These are phyloP conservation scores for Nemania sp. DNA, from an alignment of 2,329 filamentous ascomycete genomes.

Conservation along the genomic window DNA sequence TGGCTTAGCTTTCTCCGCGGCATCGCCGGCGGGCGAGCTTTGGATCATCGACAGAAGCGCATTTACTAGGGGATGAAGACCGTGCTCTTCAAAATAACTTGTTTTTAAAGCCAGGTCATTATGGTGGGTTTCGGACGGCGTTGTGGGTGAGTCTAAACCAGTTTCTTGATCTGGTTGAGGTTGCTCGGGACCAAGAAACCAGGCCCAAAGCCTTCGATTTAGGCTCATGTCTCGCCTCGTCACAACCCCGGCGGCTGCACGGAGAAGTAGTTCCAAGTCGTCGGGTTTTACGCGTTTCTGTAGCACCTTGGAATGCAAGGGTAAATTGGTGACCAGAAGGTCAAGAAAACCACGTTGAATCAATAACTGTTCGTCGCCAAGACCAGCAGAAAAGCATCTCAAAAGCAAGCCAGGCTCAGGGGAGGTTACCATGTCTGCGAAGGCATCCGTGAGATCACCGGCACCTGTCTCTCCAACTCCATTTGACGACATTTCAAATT, in stretches of 20 bases:
- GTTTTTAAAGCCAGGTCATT: constrained; percentile 61
- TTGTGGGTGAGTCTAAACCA: constrained; percentile 49
- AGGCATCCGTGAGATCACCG: constrained; percentile 54
- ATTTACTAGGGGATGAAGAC: constrained; percentile 71
- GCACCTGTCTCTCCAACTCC: constrained; percentile 42
- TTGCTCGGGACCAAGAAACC: constrained; percentile 83
- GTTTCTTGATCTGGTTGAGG: constrained; percentile 52
- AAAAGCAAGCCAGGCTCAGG: constrained; percentile 91
- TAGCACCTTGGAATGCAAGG: constrained; percentile 79
- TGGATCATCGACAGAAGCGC: constrained; percentile 79
- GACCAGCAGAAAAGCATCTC: constrained; percentile 87
- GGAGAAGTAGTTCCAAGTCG: constrained; percentile 80
- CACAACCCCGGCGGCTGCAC: constrained; percentile 84
- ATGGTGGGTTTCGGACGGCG: constrained; percentile 48
- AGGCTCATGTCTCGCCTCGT: constrained; percentile 93
- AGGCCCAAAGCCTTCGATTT: constrained; percentile 92
- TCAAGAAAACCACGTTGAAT: constrained; percentile 95
- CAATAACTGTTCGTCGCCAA: constrained; percentile 83
- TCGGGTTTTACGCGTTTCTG: constrained; percentile 71
- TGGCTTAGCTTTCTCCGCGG: constrained; percentile 75
- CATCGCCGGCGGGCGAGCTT: constrained; percentile 50
- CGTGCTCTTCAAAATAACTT: constrained; percentile 82
- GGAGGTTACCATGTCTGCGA: constrained; percentile 71
- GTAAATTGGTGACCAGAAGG: constrained; percentile 85
- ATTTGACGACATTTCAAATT: constrained; percentile 39